phyloP scores from a whole-genome alignment of 2,329 filamentous ascomycete genomes.

The Allantophomopsis lycopodina region DNA sequence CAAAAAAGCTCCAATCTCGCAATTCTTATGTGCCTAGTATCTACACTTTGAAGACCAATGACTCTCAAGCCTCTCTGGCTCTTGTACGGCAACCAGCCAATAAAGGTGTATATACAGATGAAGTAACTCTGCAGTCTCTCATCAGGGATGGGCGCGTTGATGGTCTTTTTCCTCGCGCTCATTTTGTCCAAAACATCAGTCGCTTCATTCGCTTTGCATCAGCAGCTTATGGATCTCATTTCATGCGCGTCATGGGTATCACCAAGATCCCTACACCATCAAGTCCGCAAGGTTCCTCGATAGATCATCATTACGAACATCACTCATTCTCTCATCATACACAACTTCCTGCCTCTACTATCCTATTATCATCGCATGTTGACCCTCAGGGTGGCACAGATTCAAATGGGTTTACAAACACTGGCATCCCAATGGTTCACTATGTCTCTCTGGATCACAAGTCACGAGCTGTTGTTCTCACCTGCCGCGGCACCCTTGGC shows the following conservation, averaged over 20 bases:
- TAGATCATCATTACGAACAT: conserved; percentile 37
- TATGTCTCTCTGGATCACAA: conserved; percentile 42
- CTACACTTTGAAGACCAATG: conserved; percentile 42
- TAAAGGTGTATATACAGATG: conserved; percentile 13
- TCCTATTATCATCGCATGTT: conserved; percentile 40
- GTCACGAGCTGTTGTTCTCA: conserved; percentile 39
- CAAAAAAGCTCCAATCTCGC: conserved; percentile 7
- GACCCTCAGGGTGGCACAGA: conserved; percentile 39
- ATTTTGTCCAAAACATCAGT: conserved; percentile 46
- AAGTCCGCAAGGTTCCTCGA: conserved; percentile 18
- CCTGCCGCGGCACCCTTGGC: conserved; percentile 38
- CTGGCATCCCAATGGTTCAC: conserved; percentile 39
- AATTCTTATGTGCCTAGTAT: conserved; percentile 31
- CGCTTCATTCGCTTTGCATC: conserved; percentile 55
- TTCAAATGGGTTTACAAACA: conserved; percentile 31
- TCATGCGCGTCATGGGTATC: conserved; percentile 51
- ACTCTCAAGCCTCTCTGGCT: conserved; percentile 15
- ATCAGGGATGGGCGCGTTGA: conserved; percentile 34
- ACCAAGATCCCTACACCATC: conserved; percentile 28
- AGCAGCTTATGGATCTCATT: conserved; percentile 50
- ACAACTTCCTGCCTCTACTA: conserved; percentile 38
- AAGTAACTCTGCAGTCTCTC: conserved; percentile 12
- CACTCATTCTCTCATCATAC: conserved; percentile 52
- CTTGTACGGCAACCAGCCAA: conserved; percentile 16
- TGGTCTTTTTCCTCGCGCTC: conserved; percentile 43